Percentiles rank a stretch among this genome's conserved stretches.
These are phyloP conservation scores for Multifurca ochricompacta DNA, from an alignment of 768 basidiomycete genomes.

Conservation along the genomic window DNA sequence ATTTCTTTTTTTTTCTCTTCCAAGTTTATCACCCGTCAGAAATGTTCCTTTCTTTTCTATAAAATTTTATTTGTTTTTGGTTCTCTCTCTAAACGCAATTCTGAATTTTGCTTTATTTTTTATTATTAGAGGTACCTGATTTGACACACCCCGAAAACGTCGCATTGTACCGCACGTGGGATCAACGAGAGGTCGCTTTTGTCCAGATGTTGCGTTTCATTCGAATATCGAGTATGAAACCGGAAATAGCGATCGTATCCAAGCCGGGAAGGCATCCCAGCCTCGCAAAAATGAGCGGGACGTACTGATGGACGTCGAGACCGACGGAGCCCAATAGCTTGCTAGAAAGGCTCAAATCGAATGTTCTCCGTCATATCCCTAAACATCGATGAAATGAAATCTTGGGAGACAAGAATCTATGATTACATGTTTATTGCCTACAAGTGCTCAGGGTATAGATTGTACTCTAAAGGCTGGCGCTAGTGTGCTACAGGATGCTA, in stretches of 20 bases:
- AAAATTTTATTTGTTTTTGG: background rate
- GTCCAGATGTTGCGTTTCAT: conserved; percentile 67
- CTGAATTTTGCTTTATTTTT: no score
- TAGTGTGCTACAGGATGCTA: conserved; percentile 7
- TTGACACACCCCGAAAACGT: conserved; percentile 67
- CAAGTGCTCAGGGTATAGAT: conserved; percentile 1
- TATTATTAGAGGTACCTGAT: conserved; percentile 61
- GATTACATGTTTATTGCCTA: conserved; percentile 8
- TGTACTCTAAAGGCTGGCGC: conserved; percentile 11
- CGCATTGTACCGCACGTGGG: conserved; percentile 68
- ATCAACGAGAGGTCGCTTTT: conserved; percentile 65
- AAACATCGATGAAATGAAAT: background rate
- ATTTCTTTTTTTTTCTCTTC: no score
- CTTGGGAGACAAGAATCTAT: background rate
- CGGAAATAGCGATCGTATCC: conserved; percentile 42
- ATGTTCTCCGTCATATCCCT: no score
- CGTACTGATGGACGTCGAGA: conserved; percentile 19
- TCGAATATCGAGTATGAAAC: conserved; percentile 56
- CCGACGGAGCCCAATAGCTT: conserved; percentile 21
- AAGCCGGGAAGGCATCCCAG: conserved; percentile 51
- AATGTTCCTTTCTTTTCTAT: background rate
- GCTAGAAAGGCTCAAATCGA: no score
- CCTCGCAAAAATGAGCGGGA: conserved; percentile 21
- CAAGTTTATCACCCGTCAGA: no score
- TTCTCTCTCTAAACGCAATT: conserved; percentile 1